Conservation (phyloP, 108 stramenopile species). For the Nitzschia sp. region DNA sequence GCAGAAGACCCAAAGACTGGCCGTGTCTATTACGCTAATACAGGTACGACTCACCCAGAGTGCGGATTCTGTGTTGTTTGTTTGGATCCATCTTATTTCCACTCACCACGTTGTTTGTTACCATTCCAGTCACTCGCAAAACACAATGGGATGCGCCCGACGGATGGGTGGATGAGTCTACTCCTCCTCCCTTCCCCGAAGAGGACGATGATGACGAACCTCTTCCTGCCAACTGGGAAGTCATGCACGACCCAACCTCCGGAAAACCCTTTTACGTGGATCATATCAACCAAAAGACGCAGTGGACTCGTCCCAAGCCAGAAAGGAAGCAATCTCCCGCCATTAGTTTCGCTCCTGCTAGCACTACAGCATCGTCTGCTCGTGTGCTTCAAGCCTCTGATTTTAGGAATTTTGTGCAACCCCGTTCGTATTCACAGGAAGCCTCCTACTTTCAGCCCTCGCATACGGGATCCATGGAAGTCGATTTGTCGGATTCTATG, state of each 20-base stretch:
- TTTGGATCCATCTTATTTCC: not conserved
- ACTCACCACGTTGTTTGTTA: not conserved
- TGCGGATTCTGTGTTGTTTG: not conserved
- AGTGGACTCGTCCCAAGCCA: constrained; percentile 61
- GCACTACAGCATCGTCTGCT: constrained; percentile 27
- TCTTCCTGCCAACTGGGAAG: constrained; percentile 85
- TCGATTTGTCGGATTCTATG: constrained; percentile 54
- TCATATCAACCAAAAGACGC: constrained; percentile 78
- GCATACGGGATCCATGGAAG: constrained; percentile 34
- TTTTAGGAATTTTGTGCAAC: not conserved
- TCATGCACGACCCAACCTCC: constrained; percentile 67
- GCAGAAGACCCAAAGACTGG: constrained; percentile 64
- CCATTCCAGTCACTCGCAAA: constrained; percentile 50
- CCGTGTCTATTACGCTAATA: constrained; percentile 72
- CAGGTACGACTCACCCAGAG: not conserved
- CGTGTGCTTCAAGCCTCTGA: constrained; percentile 22
- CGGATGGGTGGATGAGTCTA: constrained; percentile 51
- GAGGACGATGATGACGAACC: constrained; percentile 15
- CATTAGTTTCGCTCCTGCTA: constrained; percentile 31
- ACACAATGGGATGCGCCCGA: constrained; percentile 80
- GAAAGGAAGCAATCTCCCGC: constrained; percentile 16
- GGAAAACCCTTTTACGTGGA: constrained; percentile 85
- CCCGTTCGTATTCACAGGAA: constrained; percentile 44
- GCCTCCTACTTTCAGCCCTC: constrained; percentile 42
- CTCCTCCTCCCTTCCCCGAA: constrained; percentile 12